These are phyloP conservation scores for Ramularia endophylla DNA, from an alignment of 2,329 filamentous ascomycete genomes.

Conservation along the genomic window DNA sequence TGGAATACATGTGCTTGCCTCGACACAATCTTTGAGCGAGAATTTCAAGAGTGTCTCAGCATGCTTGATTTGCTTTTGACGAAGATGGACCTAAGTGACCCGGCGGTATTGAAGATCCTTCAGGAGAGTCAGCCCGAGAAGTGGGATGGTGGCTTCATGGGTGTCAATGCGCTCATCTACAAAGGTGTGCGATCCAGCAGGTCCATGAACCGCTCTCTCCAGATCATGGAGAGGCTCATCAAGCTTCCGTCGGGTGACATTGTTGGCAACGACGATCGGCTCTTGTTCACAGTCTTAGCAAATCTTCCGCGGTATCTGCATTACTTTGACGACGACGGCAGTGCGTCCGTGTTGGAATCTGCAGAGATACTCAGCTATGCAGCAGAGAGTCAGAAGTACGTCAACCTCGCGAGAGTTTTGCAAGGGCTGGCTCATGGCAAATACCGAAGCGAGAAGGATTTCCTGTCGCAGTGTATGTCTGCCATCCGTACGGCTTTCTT, in stretches of 20 bases:
- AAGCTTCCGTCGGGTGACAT: conserved; percentile 72
- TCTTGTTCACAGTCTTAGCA: conserved; percentile 84
- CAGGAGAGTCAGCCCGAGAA: conserved; percentile 72
- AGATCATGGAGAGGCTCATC: conserved; percentile 71
- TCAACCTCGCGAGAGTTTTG: conserved; percentile 62
- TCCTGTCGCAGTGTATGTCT: conserved; percentile 65
- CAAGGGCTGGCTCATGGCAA: conserved; percentile 62
- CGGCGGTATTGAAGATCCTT: conserved; percentile 62
- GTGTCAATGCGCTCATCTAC: conserved; percentile 77
- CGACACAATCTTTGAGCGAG: conserved; percentile 92
- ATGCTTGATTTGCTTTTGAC: conserved; percentile 85
- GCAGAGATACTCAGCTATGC: conserved; percentile 66
- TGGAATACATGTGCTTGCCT: conserved; percentile 97
- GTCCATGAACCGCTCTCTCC: conserved; percentile 71
- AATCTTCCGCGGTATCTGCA: conserved; percentile 83
- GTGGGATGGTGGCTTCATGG: conserved; percentile 87
- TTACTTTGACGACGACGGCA: conserved; percentile 62
- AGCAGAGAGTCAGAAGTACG: conserved; percentile 65
- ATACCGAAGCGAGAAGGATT: conserved; percentile 65
- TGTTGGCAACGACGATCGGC: conserved; percentile 72
- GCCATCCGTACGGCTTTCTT: conserved; percentile 75
- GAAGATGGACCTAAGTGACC: conserved; percentile 73
- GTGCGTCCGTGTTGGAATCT: conserved; percentile 53
- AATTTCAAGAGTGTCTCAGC: conserved; percentile 84
- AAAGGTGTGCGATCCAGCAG: conserved; percentile 85